Conservation (phyloP, 179 eudicot species). For the Gypsophila paniculata region DNA sequence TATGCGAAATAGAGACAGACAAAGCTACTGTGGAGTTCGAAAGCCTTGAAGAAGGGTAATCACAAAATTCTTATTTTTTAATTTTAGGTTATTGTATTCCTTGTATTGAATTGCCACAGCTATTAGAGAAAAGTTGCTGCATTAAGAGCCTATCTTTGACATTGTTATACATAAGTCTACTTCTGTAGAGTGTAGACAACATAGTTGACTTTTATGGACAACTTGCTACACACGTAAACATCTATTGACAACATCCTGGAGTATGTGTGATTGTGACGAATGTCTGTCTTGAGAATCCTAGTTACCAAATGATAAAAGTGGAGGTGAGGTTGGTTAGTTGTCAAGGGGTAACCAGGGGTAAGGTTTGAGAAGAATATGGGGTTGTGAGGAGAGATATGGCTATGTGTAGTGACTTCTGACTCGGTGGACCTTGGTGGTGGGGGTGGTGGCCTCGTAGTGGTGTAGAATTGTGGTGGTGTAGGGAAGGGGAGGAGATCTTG, state of each 20-base stretch:
- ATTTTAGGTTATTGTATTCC: not conserved
- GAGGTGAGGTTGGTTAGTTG: not conserved
- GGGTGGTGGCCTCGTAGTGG: not conserved
- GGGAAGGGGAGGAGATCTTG: not conserved
- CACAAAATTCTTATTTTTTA: not conserved
- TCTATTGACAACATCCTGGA: not conserved
- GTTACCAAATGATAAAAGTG: not conserved
- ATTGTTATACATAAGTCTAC: not conserved
- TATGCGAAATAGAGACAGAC: constrained; percentile 94
- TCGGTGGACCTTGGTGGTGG: not conserved
- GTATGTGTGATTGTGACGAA: not conserved
- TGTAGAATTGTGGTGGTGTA: not conserved
- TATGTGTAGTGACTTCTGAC: not conserved
- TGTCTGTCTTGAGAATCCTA: not conserved
- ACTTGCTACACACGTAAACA: not conserved
- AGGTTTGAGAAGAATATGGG: not conserved
- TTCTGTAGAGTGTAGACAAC: too few relatives aligned
- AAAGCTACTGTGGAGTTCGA: constrained; percentile 91
- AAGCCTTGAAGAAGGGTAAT: constrained; percentile 95
- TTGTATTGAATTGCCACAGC: not conserved
- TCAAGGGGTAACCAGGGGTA: not conserved
- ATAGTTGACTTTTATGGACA: not conserved
- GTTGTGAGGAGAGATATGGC: not conserved
- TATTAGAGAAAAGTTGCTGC: not conserved
- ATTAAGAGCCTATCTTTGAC: not conserved